Evolutionary conservation across 2,329 filamentous ascomycete species (phyloP).

Genomic region (Aspergillus costaricaensis): DNA sequence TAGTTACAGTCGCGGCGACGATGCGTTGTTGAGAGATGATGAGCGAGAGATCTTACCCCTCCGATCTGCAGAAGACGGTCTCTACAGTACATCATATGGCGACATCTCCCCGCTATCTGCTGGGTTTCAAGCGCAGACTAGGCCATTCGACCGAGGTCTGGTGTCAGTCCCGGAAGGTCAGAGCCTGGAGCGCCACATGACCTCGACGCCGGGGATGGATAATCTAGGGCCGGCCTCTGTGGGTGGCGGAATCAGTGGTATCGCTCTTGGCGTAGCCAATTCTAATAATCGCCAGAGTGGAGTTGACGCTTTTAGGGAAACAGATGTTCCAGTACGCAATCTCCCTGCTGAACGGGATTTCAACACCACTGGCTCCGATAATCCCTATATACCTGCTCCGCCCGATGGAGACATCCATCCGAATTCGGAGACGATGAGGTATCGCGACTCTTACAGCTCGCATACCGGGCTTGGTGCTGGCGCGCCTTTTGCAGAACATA

Average conservation of each 20-base stretch:
- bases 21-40: conserved; percentile 8
- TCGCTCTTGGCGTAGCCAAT: conserved; percentile 67
- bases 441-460: conserved; percentile 45
- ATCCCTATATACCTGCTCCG: conserved; percentile 38
- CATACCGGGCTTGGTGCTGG: conserved; percentile 38
- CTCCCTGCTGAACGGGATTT: conserved; percentile 39
- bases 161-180: conserved; percentile 12
- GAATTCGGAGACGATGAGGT: conserved; percentile 30
- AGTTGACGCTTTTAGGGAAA: conserved; percentile 59
- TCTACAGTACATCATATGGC: conserved; percentile 10
- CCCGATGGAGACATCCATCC: conserved; percentile 16
- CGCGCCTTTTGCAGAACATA: conserved; percentile 34
- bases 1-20: conserved; percentile 26
- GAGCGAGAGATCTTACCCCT: conserved; percentile 1
- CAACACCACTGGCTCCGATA: conserved; percentile 39
- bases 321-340: conserved; percentile 29
- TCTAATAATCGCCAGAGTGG: conserved; percentile 66
- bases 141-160: not conserved
- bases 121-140: not conserved
- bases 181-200: conserved; percentile 33
- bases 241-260: conserved; percentile 66
- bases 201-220: conserved; percentile 64
- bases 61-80: not conserved
- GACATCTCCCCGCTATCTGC: conserved; percentile 17
- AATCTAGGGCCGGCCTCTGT: conserved; percentile 65